Evolutionary conservation across 345 rosid species (phyloP), one percentile per base, ranked within the genome.

Genomic region (Viola odorata): DNA sequence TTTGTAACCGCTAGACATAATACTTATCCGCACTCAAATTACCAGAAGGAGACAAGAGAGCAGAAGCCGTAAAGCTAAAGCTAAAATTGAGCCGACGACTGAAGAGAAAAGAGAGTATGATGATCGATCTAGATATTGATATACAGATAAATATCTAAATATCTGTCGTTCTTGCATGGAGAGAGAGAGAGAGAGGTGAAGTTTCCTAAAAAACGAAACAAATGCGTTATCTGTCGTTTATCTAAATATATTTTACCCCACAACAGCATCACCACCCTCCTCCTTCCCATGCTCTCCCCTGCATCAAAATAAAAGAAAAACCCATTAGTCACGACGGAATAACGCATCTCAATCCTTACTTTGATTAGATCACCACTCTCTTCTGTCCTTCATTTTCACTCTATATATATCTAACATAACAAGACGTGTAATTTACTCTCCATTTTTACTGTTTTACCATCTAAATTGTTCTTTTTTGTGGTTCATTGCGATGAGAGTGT

Each of bases 181-280:
- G 12, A 8, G 50, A 45, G 45, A n/a, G n/a, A n/a, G 65, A 44
- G 57, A 54, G 41, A 42, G 60, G 42, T 63, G 57, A 38, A 5
- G 57, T 42, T 51, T 57, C 39, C 49, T 57, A 44, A 42, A 47
- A 64, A 45, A 44, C 52, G 9, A 70, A 40, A 38, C 17, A 36
- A 45, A 58, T 58, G 53, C 51, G 57, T 38, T 8, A 45, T 64
- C 65, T 53, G 64, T 72, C 68, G 50, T 62, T 52, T 55, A n/a
- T 40, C 13, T 13, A 13, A 37, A 13, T 12, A 62, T 41, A 23
- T 17, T 11, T 36, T 7, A 32, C 57, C 57, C 57, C 13, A 37
- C 57, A 38, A 38, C 57, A 12, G 12, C 38, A 32, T 37, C 13
- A 12, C 38, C 39, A 38, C 37, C 57, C 10, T 10, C 3, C 38